Conservation (phyloP, 2,329 filamentous ascomycete genomes). For the Penicillium sclerotiorum region DNA sequence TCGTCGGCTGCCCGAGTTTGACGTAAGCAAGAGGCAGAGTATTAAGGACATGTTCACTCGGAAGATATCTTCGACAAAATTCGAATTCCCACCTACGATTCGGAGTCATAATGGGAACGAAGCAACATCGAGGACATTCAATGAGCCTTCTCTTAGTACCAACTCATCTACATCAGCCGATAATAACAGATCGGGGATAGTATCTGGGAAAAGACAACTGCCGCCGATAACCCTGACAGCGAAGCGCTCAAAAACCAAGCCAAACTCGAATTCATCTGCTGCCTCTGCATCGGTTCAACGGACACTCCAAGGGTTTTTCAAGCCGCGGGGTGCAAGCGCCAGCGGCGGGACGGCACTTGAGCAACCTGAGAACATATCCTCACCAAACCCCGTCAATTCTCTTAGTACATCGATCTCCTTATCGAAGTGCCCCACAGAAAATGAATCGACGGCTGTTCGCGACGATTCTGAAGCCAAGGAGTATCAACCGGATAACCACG, state of each 20-base stretch:
- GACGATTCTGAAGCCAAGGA: too few species aligned
- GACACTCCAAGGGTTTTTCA: constrained; percentile 80
- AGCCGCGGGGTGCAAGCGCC: constrained; percentile 51
- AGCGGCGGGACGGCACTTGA: not conserved
- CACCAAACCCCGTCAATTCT: too few species aligned
- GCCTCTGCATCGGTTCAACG: constrained; percentile 54
- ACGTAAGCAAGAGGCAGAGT: constrained; percentile 68
- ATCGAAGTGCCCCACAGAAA: too few species aligned
- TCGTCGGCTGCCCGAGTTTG: constrained; percentile 81
- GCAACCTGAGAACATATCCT: not conserved
- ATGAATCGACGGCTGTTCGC: too few species aligned
- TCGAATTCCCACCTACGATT: not conserved
- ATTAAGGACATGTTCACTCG: constrained; percentile 92
- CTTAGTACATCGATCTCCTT: not conserved
- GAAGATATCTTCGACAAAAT: constrained; percentile 43
- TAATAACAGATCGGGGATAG: constrained; percentile 10
- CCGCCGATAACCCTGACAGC: constrained; percentile 31
- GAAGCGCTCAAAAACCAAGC: constrained; percentile 57
- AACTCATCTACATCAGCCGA: not conserved
- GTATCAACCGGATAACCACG: too few species aligned
- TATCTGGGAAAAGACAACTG: constrained; percentile 44
- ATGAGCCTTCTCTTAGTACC: too few species aligned
- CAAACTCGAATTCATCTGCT: constrained; percentile 20
- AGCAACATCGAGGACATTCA: not conserved
- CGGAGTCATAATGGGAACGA: not conserved